phyloP scores from a whole-genome alignment of 2,329 filamentous ascomycete genomes.

The Colletotrichum karsti region DNA sequence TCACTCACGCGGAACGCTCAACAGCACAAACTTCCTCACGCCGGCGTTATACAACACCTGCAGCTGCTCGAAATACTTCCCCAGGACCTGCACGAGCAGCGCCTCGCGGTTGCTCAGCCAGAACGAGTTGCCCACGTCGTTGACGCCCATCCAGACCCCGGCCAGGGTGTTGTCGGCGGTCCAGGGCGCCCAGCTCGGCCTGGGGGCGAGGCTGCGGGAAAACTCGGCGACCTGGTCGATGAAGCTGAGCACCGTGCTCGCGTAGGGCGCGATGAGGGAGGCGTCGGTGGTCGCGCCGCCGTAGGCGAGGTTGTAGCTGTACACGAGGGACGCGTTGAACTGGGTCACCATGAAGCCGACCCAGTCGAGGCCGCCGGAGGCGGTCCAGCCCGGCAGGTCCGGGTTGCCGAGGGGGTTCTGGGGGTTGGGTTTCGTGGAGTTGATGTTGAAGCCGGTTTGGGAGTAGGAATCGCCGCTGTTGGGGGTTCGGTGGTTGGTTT shows the following conservation, averaged over 20 bases:
- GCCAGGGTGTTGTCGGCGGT: conserved; percentile 52
- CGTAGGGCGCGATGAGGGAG: conserved; percentile 56
- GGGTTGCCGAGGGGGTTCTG: conserved; percentile 70
- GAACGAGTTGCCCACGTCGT: conserved; percentile 62
- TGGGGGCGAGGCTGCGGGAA: conserved; percentile 37
- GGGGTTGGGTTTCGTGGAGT: conserved; percentile 56
- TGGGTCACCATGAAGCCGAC: conserved; percentile 52
- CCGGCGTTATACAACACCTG: conserved; percentile 53
- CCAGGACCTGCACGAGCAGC: conserved; percentile 47
- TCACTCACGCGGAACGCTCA: conserved; percentile 54
- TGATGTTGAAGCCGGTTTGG: conserved; percentile 63
- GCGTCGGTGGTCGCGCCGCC: conserved; percentile 60
- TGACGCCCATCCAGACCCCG: conserved; percentile 63
- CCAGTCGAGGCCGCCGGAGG: conserved; percentile 57
- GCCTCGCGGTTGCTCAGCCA: conserved; percentile 36
- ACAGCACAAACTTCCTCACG: conserved; percentile 55
- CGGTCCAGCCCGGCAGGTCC: conserved; percentile 56
- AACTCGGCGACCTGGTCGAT: conserved; percentile 60
- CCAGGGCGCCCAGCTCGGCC: conserved; percentile 48
- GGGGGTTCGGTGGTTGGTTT: not conserved
- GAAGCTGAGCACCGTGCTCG: conserved; percentile 55
- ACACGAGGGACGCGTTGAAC: conserved; percentile 49
- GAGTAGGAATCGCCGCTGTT: conserved; percentile 67
- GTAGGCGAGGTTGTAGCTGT: conserved; percentile 59
- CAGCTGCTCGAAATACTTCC: conserved; percentile 50